phyloP scores from a whole-genome alignment of 441 rosid genomes.

The Erodium trifolium region DNA sequence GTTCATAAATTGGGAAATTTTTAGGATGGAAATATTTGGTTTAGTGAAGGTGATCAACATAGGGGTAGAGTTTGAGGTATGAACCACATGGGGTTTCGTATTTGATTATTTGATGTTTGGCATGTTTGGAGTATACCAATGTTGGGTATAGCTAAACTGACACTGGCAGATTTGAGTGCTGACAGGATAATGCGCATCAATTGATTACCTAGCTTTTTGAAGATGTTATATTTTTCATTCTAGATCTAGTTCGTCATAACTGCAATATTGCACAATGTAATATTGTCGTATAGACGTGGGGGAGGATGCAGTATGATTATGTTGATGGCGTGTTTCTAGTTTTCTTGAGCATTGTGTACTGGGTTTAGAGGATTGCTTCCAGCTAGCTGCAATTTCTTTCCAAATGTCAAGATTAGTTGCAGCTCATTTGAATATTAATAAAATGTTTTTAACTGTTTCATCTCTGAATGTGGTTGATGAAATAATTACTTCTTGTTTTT shows the following conservation, averaged over 20 bases:
- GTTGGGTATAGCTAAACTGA: background rate
- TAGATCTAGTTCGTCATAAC: background rate
- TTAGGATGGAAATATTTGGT: background rate
- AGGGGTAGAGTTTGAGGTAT: background rate
- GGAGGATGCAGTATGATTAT: background rate
- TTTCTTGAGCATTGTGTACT: background rate
- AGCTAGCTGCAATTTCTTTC: background rate
- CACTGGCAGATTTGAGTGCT: no score
- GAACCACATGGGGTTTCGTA: background rate
- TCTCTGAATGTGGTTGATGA: background rate
- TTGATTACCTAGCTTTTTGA: background rate
- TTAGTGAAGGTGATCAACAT: background rate
- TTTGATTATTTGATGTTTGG: background rate
- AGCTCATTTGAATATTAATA: background rate
- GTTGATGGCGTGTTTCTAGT: background rate
- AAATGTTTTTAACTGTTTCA: background rate
- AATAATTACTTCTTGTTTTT: background rate
- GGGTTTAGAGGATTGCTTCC: background rate
- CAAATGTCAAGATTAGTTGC: background rate
- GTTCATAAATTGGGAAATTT: background rate
- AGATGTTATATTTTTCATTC: background rate
- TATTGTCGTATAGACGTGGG: background rate
- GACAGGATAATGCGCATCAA: background rate
- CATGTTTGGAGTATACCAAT: background rate
- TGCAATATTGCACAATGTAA: background rate